These are phyloP conservation scores for Protomyces gravidus DNA, from an alignment of 1,139 yeast species.

Conservation along the genomic window DNA sequence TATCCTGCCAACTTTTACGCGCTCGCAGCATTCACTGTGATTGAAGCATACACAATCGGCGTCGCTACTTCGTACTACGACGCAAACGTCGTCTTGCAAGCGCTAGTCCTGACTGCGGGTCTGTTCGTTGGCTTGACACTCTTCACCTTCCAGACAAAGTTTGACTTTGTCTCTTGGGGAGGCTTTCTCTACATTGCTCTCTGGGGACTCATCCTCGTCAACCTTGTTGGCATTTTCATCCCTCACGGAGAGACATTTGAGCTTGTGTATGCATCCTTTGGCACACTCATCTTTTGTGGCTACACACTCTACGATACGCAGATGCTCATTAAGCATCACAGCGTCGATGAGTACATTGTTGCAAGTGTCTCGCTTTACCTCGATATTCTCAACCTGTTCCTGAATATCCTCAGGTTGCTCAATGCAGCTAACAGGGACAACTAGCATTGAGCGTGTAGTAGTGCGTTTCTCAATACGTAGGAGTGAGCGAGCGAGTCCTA, in stretches of 20 bases:
- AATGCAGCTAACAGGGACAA: conserved; percentile 42
- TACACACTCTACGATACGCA: conserved; percentile 81
- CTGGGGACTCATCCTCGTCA: conserved; percentile 69
- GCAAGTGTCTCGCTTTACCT: conserved; percentile 73
- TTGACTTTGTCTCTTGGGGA: conserved; percentile 72
- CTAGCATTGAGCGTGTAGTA: too few species aligned
- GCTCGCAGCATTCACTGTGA: conserved; percentile 62
- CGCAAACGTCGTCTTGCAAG: conserved; percentile 62
- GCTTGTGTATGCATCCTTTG: conserved; percentile 63
- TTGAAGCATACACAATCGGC: conserved; percentile 72
- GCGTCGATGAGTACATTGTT: conserved; percentile 80
- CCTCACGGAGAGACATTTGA: conserved; percentile 57
- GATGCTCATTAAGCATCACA: conserved; percentile 68
- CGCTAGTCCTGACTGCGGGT: conserved; percentile 62
- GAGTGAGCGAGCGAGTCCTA: too few species aligned
- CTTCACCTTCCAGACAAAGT: conserved; percentile 77
- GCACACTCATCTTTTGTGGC: conserved; percentile 67
- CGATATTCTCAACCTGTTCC: conserved; percentile 75
- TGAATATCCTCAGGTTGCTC: conserved; percentile 67
- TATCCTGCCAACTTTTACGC: conserved; percentile 61
- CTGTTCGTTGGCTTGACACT: conserved; percentile 70
- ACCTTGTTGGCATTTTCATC: conserved; percentile 64
- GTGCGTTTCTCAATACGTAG: too few species aligned
- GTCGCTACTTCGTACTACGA: conserved; percentile 62
- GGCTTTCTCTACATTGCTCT: conserved; percentile 59